These are phyloP conservation scores for Globisporangium heterothallicum DNA, from an alignment of 352 stramenopile genomes.

Conservation along the genomic window DNA sequence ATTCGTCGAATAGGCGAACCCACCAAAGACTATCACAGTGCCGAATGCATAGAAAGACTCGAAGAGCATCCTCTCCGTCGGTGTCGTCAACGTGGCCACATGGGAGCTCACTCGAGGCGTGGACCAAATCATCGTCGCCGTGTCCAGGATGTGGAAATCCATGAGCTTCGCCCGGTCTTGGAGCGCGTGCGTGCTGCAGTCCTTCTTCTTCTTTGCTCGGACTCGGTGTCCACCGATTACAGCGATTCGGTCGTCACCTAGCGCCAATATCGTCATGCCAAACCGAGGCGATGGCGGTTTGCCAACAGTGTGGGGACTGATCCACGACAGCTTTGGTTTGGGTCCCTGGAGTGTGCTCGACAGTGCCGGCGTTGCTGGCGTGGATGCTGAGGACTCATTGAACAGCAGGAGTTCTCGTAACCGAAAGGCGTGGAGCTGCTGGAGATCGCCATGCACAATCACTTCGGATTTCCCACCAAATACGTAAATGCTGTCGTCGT, in stretches of 20 bases:
- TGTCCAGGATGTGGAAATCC: slow-evolving; percentile 47
- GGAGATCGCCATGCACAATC: slow-evolving; percentile 42
- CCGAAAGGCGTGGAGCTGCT: slow-evolving; percentile 18
- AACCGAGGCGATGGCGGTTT: slow-evolving; percentile 45
- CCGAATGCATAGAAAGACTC: slow-evolving; percentile 36
- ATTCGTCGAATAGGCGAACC: slow-evolving; percentile 35
- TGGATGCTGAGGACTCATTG: background rate
- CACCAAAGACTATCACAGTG: slow-evolving; percentile 44
- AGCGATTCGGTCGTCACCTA: slow-evolving; percentile 36
- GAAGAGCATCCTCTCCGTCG: slow-evolving; percentile 39
- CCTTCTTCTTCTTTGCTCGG: slow-evolving; percentile 14
- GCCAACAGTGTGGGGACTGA: slow-evolving; percentile 35
- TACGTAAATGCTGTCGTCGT: slow-evolving; percentile 37
- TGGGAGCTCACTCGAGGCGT: slow-evolving; percentile 36
- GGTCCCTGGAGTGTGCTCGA: slow-evolving; percentile 7
- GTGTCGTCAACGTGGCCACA: slow-evolving; percentile 21
- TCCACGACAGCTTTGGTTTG: slow-evolving; percentile 22
- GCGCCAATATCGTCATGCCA: slow-evolving; percentile 34
- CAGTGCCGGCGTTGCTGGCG: background rate
- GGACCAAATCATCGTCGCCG: slow-evolving; percentile 43
- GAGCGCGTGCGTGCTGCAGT: background rate
- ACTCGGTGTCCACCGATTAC: slow-evolving; percentile 24
- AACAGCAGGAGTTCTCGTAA: slow-evolving; percentile 1
- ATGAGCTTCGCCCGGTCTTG: slow-evolving; percentile 17
- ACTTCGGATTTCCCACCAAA: slow-evolving; percentile 65